phyloP scores from a whole-genome alignment of 805 yeast genomes.

The Maudiozyma turicensis region DNA sequence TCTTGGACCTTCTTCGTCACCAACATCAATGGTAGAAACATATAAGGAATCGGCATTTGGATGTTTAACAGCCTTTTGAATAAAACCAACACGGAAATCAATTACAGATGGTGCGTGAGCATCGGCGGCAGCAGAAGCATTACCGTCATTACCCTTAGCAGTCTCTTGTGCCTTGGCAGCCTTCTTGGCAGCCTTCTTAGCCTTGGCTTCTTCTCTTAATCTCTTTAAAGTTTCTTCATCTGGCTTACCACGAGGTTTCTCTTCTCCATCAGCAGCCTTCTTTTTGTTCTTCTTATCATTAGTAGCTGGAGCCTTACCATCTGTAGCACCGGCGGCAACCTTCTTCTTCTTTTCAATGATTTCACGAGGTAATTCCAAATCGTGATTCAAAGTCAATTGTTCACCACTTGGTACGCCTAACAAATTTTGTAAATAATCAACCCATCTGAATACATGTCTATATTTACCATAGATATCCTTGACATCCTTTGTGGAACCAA shows the following conservation, averaged over 20 bases:
- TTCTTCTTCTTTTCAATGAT: conserved; percentile 48
- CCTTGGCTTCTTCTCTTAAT: conserved; percentile 46
- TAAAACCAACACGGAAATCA: conserved; percentile 92
- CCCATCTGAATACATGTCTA: conserved; percentile 92
- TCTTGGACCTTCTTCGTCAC: conserved; percentile 95
- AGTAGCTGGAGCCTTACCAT: conserved; percentile 11
- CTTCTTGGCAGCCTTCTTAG: conserved; percentile 48
- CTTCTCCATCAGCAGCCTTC: conserved; percentile 16
- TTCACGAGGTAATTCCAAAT: conserved; percentile 65
- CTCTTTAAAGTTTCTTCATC: conserved; percentile 39
- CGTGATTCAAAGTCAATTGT: conserved; percentile 51
- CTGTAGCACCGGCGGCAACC: conserved; percentile 13
- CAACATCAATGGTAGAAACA: conserved; percentile 93
- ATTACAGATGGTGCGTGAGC: conserved; percentile 76
- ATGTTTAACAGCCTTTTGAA: conserved; percentile 92
- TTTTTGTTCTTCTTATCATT: conserved; percentile 22
- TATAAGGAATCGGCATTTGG: conserved; percentile 96
- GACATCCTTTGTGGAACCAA: conserved; percentile 33
- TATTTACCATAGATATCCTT: conserved; percentile 45
- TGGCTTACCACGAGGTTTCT: conserved; percentile 35
- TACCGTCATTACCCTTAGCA: conserved; percentile 28
- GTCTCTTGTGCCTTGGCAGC: conserved; percentile 46
- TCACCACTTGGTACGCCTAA: conserved; percentile 44
- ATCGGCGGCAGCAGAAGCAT: conserved; percentile 35
- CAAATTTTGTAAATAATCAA: conserved; percentile 71